These are phyloP conservation scores for Balamuthia mandrillaris DNA, from an alignment of 208 protist species.

Conservation along the genomic window DNA sequence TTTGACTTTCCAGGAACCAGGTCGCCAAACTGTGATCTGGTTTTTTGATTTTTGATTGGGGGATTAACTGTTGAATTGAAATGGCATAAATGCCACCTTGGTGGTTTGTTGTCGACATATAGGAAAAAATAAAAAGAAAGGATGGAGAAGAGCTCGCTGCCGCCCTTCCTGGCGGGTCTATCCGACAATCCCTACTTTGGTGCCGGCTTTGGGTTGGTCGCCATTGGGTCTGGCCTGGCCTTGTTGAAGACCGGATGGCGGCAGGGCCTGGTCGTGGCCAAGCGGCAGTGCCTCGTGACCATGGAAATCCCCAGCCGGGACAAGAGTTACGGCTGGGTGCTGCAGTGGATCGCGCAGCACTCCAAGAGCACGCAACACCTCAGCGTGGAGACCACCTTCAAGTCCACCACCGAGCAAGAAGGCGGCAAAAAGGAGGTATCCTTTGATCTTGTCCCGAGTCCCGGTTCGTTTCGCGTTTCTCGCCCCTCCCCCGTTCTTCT, in stretches of 20 bases:
- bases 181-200: conserved; percentile 19
- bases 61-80: too few relatives aligned
- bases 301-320: conserved; percentile 34
- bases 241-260: background rate
- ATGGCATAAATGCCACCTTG: too few relatives aligned
- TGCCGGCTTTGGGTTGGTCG: background rate
- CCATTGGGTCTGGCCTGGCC: background rate
- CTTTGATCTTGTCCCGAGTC: background rate
- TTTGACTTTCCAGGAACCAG: too few relatives aligned
- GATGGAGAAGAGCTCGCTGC: too few relatives aligned
- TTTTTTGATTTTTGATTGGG: too few relatives aligned
- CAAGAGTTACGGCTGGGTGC: conserved; percentile 17
- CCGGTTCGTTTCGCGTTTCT: too few relatives aligned
- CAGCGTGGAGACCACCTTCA: conserved; percentile 18
- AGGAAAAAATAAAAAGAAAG: too few relatives aligned
- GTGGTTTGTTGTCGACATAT: too few relatives aligned
- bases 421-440: background rate
- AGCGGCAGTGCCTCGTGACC: conserved; percentile 11
- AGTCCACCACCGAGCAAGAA: background rate
- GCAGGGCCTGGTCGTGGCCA: background rate
- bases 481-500: too few relatives aligned
- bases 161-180: background rate
- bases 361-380: conserved; percentile 14
- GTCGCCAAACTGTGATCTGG: too few relatives aligned
- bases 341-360: conserved; percentile 20